Evolutionary conservation across 1,139 yeast genomes (phyloP), one percentile per base, ranked within the genome.

Genomic region (Hemisphaericaspora xylanilytica): DNA sequence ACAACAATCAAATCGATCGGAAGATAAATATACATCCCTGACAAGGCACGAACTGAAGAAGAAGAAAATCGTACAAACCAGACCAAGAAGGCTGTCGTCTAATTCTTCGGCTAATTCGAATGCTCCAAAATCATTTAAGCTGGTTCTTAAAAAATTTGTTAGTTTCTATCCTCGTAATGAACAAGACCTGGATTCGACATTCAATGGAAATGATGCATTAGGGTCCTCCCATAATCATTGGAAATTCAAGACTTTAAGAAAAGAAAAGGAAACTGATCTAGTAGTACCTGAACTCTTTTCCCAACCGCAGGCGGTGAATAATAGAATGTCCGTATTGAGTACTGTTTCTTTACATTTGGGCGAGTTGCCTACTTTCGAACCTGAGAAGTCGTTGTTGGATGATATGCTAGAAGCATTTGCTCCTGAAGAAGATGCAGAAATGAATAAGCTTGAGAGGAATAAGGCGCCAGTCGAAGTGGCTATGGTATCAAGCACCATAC

Each of bases 361-460:
- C 5, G 31, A 55, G 35, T 52, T 67, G 22, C 72, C 70, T 5
- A 55, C 55, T 26, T 51, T 66, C 36, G 71, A 66, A 41, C 53
- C 56, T 7, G 70, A 65, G 17, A 54, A 53, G 20, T 45, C 57
- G 36, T 43, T 67, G 49, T 63, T 67, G 44, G 68, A 59, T 32
- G 73, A 67, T 36, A 51, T 67, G 50, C 48, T 67, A 51, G 41
- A 55, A 18, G 53, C 51, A 5, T 18, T 29, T 18, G 12, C n/a
- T 8, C 30, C 30, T 10, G 30, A 28, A 15, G 30, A 16, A 15
- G 20, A 16, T 16, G 24, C 18, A 2, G 32, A 25, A n/a, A 12
- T 12, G 13, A 5, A n/a, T 12, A 25, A 12, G 15, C 5, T 12
- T 25, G 28, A 25, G 8, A 10, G n/a, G 27, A 28, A 11, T 11